Evolutionary conservation across 257 asterid genomes (phyloP).

Genomic region (Ophiorrhiza pumila): DNA sequence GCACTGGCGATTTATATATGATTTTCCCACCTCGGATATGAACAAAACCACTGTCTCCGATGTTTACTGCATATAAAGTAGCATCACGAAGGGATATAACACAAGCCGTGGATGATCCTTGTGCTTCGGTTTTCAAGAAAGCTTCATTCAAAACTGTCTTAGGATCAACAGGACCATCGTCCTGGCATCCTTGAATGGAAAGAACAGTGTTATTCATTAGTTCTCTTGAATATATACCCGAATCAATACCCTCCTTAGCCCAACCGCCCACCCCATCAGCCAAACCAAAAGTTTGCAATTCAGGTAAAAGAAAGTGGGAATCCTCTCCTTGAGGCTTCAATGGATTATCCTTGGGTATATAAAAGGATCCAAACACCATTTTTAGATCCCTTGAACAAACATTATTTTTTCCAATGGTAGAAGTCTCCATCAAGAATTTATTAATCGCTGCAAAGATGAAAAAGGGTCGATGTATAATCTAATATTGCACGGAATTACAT

Average conservation of each 20-base stretch:
- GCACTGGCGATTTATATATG: slow-evolving; percentile 16
- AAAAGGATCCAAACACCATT: slow-evolving; percentile 15
- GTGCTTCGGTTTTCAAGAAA: slow-evolving; percentile 9
- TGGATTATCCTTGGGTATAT: slow-evolving; percentile 19
- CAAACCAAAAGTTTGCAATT: slow-evolving; percentile 24
- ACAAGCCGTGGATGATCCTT: slow-evolving; percentile 30
- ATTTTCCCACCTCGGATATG: slow-evolving; percentile 23
- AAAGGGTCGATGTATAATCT: too few species aligned
- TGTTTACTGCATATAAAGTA: slow-evolving; percentile 21
- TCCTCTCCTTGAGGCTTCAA: slow-evolving; percentile 31
- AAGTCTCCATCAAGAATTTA: neutral
- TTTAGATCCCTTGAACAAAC: neutral
- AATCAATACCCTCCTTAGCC: slow-evolving; percentile 17
- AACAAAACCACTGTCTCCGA: slow-evolving; percentile 36
- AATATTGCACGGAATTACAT: too few species aligned
- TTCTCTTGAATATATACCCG: slow-evolving; percentile 29
- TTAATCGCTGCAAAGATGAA: too few species aligned
- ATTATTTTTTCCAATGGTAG: neutral
- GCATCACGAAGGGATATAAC: slow-evolving; percentile 15
- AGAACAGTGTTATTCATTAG: slow-evolving; percentile 10
- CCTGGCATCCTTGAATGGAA: neutral
- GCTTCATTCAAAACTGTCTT: slow-evolving; percentile 12
- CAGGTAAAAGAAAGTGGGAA: slow-evolving; percentile 17
- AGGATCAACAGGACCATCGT: neutral
- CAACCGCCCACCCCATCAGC: slow-evolving; percentile 39